Percentiles rank a stretch among this genome's conserved stretches.
phyloP scores from a whole-genome alignment of 768 basidiomycete species.

The Leccinum boreale region DNA sequence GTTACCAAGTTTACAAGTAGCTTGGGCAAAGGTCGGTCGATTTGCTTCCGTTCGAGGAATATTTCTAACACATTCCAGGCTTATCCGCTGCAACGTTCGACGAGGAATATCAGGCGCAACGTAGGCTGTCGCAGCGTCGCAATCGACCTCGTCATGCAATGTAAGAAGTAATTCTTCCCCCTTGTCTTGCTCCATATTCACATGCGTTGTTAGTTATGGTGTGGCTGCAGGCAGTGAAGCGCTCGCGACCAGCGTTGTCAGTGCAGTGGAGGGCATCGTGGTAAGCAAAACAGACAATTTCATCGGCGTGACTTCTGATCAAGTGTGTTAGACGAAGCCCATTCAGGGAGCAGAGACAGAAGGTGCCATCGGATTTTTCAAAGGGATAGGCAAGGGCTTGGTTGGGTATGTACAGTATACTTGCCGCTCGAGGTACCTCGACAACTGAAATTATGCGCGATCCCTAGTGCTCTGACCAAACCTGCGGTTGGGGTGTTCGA shows the following conservation, averaged over 20 bases:
- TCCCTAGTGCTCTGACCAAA: constrained; percentile 81
- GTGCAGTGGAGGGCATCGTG: constrained; percentile 93
- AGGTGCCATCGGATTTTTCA: constrained; percentile 96
- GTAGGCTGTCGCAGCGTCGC: constrained; percentile 83
- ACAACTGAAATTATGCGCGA: not conserved
- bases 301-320: constrained; percentile 1
- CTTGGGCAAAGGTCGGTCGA: constrained; percentile 79
- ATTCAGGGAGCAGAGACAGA: constrained; percentile 94
- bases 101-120: constrained; percentile 87
- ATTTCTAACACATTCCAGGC: constrained; percentile 44
- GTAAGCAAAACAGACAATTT: constrained; percentile 41
- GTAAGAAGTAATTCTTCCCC: constrained; percentile 38
- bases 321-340: constrained; percentile 74
- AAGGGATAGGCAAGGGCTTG: constrained; percentile 93
- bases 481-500: constrained; percentile 97
- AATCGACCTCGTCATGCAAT: constrained; percentile 97
- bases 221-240: constrained; percentile 93
- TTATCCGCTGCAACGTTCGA: constrained; percentile 97
- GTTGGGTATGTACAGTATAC: constrained; percentile 62
- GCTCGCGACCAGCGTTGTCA: constrained; percentile 88
- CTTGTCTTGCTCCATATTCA: not conserved
- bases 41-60: not conserved
- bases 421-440: not conserved
- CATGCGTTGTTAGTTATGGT: constrained; percentile 64
- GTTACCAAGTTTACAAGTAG: constrained; percentile 98